Evolutionary conservation across 1,284 basidiomycete species (phyloP).

Genomic region (Fomitopsis palustris): DNA sequence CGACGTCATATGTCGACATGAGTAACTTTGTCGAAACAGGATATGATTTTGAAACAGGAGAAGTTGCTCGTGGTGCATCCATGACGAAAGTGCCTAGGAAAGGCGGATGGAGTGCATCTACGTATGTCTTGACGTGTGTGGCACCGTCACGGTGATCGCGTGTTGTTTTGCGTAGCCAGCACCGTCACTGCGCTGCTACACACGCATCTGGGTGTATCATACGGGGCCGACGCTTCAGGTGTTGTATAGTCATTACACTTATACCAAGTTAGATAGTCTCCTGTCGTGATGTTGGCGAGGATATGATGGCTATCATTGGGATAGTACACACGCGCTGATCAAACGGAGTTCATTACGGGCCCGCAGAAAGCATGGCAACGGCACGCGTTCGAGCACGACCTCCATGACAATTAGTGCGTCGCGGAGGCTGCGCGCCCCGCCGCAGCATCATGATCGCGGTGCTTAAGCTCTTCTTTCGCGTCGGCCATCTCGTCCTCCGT

Average conservation of each 20-base stretch:
- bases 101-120: background rate
- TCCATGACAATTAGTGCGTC: too few species aligned
- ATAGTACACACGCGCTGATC: too few species aligned
- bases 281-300: too few species aligned
- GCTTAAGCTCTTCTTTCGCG: conserved; percentile 27
- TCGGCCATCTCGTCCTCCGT: conserved; percentile 51
- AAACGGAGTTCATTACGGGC: background rate
- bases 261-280: too few species aligned
- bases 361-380: background rate
- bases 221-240: too few species aligned
- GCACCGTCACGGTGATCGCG: background rate
- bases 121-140: background rate
- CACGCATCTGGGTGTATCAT: too few species aligned
- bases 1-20: background rate
- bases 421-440: background rate
- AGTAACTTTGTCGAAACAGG: background rate
- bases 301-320: too few species aligned
- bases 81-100: background rate
- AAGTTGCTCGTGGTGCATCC: background rate
- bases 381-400: too few species aligned
- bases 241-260: too few species aligned
- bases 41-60: too few species aligned
- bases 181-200: too few species aligned
- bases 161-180: too few species aligned
- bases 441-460: conserved; percentile 26